These are phyloP conservation scores for Lolium rigidum DNA, from an alignment of 176 grass and related monocot genomes.

Conservation along the genomic window DNA sequence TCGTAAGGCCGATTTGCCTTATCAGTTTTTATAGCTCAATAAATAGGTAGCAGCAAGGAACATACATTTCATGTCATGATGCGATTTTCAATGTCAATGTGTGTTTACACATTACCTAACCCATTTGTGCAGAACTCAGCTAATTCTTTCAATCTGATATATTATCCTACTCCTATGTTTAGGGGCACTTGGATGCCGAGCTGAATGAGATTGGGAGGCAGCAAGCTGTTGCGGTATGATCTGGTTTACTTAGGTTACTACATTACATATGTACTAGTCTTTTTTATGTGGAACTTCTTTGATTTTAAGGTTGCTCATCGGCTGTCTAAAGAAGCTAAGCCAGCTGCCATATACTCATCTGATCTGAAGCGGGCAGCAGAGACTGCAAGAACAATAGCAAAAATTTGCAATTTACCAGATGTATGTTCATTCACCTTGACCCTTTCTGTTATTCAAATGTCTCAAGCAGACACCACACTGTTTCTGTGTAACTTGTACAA, in stretches of 20 bases:
- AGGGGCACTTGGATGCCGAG: constrained; percentile 83
- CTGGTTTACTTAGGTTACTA: constrained; percentile 22
- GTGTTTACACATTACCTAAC: constrained; percentile 1
- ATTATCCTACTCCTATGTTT: constrained; percentile 19
- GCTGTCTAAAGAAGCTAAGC: constrained; percentile 74
- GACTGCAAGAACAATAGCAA: constrained; percentile 79
- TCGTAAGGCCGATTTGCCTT: not conserved
- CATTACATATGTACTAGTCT: not conserved
- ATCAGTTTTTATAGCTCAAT: constrained; percentile 7
- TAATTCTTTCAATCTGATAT: constrained; percentile 13
- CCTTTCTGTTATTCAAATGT: constrained; percentile 14
- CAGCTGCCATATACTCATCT: constrained; percentile 80
- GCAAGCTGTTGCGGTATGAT: constrained; percentile 80
- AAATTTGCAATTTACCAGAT: constrained; percentile 68
- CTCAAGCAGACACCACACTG: not conserved
- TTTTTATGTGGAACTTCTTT: constrained; percentile 53
- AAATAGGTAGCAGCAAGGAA: not conserved
- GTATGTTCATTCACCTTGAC: constrained; percentile 40
- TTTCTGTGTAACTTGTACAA: constrained; percentile 15
- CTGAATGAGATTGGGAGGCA: constrained; percentile 85
- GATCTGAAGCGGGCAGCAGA: constrained; percentile 89
- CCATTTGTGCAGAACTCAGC: not conserved
- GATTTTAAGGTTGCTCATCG: constrained; percentile 61
- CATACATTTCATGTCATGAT: not conserved
- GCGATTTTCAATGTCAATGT: not conserved